Conservation (phyloP, 2,329 filamentous ascomycete species). For the Colletotrichum gigasporum region DNA sequence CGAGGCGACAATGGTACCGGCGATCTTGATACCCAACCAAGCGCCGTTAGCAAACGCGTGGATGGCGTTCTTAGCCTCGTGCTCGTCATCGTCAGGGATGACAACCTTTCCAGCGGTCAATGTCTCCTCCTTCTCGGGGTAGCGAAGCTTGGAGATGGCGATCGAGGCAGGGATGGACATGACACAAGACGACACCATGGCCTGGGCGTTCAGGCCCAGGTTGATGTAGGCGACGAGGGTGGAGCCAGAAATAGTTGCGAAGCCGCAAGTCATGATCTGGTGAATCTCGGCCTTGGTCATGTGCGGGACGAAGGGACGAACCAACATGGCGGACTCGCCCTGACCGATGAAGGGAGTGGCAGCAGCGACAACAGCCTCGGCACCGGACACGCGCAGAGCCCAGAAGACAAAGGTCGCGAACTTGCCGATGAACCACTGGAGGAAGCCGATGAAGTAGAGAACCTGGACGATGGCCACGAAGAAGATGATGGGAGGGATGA, state of each 20-base stretch:
- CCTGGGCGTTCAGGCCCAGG: slow-evolving; percentile 85
- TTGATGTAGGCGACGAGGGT: slow-evolving; percentile 87
- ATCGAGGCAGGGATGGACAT: slow-evolving; percentile 95
- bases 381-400: slow-evolving; percentile 85
- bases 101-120: slow-evolving; percentile 84
- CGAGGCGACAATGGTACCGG: slow-evolving; percentile 81
- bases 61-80: slow-evolving; percentile 80
- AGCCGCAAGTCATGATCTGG: slow-evolving; percentile 92
- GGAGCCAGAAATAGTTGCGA: slow-evolving; percentile 90
- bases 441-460: slow-evolving; percentile 79
- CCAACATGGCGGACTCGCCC: slow-evolving; percentile 92
- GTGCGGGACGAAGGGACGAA: slow-evolving; percentile 85
- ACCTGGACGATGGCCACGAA: slow-evolving; percentile 94
- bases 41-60: slow-evolving; percentile 88
- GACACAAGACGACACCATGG: slow-evolving; percentile 89
- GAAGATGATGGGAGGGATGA: slow-evolving; percentile 94
- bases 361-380: slow-evolving; percentile 92
- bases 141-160: slow-evolving; percentile 88
- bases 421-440: slow-evolving; percentile 92
- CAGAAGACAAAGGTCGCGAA: slow-evolving; percentile 94
- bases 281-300: slow-evolving; percentile 90
- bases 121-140: slow-evolving; percentile 87
- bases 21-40: slow-evolving; percentile 88
- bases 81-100: slow-evolving; percentile 80
- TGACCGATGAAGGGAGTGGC: slow-evolving; percentile 95